Percentiles rank a stretch among this genome's conserved stretches.
Conservation (phyloP, 495 filamentous ascomycete species). For the Clohesyomyces aquaticus region DNA sequence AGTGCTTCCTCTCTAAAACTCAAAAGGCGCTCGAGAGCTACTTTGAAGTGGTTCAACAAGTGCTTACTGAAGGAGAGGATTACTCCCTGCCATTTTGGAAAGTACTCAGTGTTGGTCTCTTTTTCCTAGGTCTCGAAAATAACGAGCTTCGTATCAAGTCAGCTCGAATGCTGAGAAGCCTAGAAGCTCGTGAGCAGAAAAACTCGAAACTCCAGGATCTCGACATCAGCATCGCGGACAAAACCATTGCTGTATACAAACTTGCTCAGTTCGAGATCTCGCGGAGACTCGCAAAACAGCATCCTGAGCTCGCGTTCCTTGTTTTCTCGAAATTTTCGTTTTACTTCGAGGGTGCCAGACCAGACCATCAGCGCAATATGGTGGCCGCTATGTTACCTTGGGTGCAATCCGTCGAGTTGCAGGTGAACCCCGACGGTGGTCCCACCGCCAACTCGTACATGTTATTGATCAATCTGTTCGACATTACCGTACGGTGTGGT, state of each 20-base stretch:
- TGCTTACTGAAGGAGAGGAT: conserved; percentile 77
- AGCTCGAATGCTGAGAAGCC: conserved; percentile 75
- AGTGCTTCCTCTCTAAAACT: conserved; percentile 78
- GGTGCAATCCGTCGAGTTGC: conserved; percentile 92
- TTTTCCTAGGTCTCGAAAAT: conserved; percentile 87
- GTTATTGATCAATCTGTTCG: conserved; percentile 90
- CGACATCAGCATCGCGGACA: conserved; percentile 97
- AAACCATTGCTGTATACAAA: conserved; percentile 97
- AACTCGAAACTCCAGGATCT: conserved; percentile 93
- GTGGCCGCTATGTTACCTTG: conserved; percentile 93
- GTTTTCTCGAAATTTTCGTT: conserved; percentile 92
- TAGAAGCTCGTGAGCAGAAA: conserved; percentile 83
- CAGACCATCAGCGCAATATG: conserved; percentile 86
- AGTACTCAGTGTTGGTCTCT: conserved; percentile 82
- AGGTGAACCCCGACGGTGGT: conserved; percentile 91
- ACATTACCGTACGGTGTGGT: conserved; percentile 92
- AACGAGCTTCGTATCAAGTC: conserved; percentile 87
- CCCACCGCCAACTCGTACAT: conserved; percentile 92
- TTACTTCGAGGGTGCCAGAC: conserved; percentile 82
- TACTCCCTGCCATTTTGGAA: conserved; percentile 89
- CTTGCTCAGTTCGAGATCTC: conserved; percentile 96
- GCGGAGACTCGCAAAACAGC: conserved; percentile 81
- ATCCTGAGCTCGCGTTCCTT: conserved; percentile 85
- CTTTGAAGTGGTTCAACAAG: conserved; percentile 87
- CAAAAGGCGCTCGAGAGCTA: conserved; percentile 91